Conservation (phyloP, 192 early-diverging fungal genomes). For the Phlyctochytrium planicorne region DNA sequence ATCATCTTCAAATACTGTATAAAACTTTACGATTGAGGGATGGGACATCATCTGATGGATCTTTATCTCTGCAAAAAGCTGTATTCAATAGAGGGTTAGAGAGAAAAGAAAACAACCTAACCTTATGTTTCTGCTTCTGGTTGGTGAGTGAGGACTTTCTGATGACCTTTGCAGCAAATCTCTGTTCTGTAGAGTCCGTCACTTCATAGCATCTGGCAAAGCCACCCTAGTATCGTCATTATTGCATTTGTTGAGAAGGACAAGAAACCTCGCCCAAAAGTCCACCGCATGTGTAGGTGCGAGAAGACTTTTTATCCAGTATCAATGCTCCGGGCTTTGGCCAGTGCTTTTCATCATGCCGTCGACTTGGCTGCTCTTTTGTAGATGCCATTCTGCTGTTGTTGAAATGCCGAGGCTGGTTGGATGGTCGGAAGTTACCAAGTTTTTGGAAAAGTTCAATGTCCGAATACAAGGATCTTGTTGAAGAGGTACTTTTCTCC, state of each 20-base stretch:
- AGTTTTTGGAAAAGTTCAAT: too few species aligned
- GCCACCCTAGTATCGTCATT: constrained; percentile 66
- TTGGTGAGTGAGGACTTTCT: constrained; percentile 53
- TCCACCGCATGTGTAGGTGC: constrained; percentile 34
- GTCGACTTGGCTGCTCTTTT: too few species aligned
- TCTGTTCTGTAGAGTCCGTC: constrained; percentile 35
- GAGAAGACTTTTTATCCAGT: constrained; percentile 28
- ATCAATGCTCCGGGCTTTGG: too few species aligned
- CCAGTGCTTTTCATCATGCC: too few species aligned
- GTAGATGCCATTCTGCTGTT: too few species aligned
- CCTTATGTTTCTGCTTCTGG: constrained; percentile 53
- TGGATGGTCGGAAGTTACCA: too few species aligned
- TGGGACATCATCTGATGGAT: constrained; percentile 75
- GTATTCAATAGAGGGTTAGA: background rate
- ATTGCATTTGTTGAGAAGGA: constrained; percentile 4
- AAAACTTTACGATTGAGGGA: constrained; percentile 76
- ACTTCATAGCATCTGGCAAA: constrained; percentile 86
- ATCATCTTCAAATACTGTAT: constrained; percentile 85
- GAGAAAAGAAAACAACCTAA: constrained; percentile 8
- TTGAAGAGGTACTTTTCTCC: too few species aligned
- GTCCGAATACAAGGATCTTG: too few species aligned
- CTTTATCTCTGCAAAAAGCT: constrained; percentile 75
- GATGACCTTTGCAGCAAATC: constrained; percentile 70
- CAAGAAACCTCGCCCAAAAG: constrained; percentile 54
- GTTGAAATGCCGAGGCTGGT: too few species aligned